Percentiles rank a stretch among this genome's conserved stretches.
These are phyloP conservation scores for Leccinum variicolor DNA, from an alignment of 768 basidiomycete species.

Conservation along the genomic window DNA sequence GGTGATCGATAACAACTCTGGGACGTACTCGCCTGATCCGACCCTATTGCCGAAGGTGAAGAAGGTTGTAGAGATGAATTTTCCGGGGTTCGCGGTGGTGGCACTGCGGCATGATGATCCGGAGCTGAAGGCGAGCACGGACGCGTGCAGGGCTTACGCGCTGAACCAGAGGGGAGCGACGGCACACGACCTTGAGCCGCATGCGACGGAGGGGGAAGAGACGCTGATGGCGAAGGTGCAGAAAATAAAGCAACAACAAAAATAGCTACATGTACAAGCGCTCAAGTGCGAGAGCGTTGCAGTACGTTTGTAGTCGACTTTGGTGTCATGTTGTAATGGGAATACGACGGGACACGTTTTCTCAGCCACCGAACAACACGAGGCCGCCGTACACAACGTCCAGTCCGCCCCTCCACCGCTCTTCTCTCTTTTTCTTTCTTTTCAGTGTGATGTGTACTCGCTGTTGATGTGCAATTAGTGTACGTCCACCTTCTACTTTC, in stretches of 20 bases:
- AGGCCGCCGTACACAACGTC: conserved; percentile 19
- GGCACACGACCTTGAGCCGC: conserved; percentile 62
- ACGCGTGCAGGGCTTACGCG: conserved; percentile 68
- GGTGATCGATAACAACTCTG: conserved; percentile 83
- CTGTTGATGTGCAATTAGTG: conserved; percentile 25
- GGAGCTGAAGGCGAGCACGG: conserved; percentile 52
- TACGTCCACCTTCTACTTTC: conserved; percentile 2
- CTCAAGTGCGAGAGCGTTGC: not conserved
- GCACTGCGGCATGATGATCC: conserved; percentile 57
- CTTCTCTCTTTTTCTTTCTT: conserved; percentile 3
- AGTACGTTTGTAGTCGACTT: not conserved
- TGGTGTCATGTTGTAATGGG: conserved; percentile 9
- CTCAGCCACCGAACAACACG: conserved; percentile 34
- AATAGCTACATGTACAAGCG: not conserved
- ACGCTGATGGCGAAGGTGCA: conserved; percentile 39
- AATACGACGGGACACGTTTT: conserved; percentile 32
- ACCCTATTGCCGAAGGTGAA: conserved; percentile 57
- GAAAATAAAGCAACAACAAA: not conserved
- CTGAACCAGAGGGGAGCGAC: conserved; percentile 54
- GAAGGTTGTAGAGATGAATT: conserved; percentile 68
- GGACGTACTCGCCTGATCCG: conserved; percentile 78
- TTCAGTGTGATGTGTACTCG: conserved; percentile 20
- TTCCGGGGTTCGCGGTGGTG: conserved; percentile 57
- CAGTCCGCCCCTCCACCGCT: conserved; percentile 4
- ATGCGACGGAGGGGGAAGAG: conserved; percentile 51